These are phyloP conservation scores for Solanum sitiens DNA, from an alignment of 257 asterid species.

Conservation along the genomic window DNA sequence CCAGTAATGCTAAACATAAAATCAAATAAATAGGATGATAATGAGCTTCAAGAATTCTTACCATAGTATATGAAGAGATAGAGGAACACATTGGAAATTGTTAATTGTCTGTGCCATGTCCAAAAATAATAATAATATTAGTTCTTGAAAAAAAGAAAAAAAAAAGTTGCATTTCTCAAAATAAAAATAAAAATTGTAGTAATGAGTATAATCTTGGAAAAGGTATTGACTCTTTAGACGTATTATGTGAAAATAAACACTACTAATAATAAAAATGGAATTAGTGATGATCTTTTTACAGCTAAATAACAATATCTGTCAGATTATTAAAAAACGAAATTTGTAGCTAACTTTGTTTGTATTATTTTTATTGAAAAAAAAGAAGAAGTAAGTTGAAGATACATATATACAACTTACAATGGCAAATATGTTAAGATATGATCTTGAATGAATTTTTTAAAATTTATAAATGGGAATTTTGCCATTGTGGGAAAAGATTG, in stretches of 20 bases:
- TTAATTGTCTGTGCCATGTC: neutral
- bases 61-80: constrained; percentile 13
- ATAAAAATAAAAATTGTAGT: neutral
- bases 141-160: neutral
- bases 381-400: neutral
- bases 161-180: neutral
- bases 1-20: neutral
- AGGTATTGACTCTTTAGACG: neutral
- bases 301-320: neutral
- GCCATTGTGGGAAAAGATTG: neutral
- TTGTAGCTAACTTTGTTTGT: neutral
- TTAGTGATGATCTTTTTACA: neutral
- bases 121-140: neutral
- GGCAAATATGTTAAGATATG: neutral
- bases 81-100: neutral
- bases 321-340: neutral
- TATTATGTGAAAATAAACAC: neutral
- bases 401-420: neutral
- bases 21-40: neutral
- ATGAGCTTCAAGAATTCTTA: neutral
- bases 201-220: neutral
- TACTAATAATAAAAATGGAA: neutral
- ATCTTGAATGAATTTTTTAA: neutral
- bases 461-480: neutral
- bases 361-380: neutral